Conservation (phyloP, 192 early-diverging fungal genomes). For the Podila epigama region DNA sequence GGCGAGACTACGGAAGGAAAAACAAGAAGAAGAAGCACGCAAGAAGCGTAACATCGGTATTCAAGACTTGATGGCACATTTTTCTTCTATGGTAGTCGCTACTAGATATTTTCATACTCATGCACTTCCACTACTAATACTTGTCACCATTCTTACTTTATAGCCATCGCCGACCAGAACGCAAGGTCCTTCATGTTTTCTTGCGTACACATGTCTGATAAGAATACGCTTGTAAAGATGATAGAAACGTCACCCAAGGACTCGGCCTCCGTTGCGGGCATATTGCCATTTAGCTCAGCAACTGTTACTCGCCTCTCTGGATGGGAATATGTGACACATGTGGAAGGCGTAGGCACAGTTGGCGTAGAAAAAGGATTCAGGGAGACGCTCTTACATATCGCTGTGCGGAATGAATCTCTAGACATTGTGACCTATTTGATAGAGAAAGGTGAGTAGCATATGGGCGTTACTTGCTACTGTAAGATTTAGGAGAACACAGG, state of each 20-base stretch:
- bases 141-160: neutral
- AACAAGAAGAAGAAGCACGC: conserved; percentile 18
- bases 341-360: neutral
- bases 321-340: conserved; percentile 33
- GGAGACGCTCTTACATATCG: conserved; percentile 48
- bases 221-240: conserved; percentile 22
- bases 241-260: conserved; percentile 13
- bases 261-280: neutral
- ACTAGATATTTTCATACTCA: neutral
- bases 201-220: conserved; percentile 1
- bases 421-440: conserved; percentile 25
- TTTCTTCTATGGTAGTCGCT: neutral
- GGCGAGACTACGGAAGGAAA: conserved; percentile 23
- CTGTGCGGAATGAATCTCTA: conserved; percentile 16
- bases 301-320: conserved; percentile 24
- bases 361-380: conserved; percentile 9
- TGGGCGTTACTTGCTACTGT: too few relatives aligned
- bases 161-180: conserved; percentile 28
- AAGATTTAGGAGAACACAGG: too few relatives aligned
- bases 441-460: conserved; percentile 28
- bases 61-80: neutral
- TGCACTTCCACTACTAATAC: neutral
- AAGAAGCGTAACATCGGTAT: conserved; percentile 33
- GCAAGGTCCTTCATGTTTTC: conserved; percentile 35
- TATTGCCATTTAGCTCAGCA: conserved; percentile 10